Percentiles rank a stretch among this genome's conserved stretches.
phyloP scores from a whole-genome alignment of 768 basidiomycete species.

The Suillus bovinus region DNA sequence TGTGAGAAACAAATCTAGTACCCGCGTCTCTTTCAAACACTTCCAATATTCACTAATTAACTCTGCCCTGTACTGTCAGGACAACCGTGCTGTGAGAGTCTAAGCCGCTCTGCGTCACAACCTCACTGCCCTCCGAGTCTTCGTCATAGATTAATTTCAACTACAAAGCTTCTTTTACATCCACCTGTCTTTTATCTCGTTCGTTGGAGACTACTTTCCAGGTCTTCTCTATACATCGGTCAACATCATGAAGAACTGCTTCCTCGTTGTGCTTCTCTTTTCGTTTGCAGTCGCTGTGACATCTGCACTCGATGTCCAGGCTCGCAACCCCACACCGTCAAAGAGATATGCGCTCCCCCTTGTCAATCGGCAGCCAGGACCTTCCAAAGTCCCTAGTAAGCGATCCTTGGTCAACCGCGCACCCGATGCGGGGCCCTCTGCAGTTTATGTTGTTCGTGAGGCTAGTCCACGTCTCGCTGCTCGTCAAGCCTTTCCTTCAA shows the following conservation, averaged over 20 bases:
- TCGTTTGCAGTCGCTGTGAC: neutral
- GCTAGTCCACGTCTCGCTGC: neutral
- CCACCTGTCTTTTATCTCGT: neutral
- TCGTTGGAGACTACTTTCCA: neutral
- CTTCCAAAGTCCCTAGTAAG: neutral
- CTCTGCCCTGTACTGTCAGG: neutral
- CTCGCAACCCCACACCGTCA: slow-evolving; percentile 8
- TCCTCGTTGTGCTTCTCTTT: slow-evolving; percentile 8
- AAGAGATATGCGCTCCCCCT: slow-evolving; percentile 9
- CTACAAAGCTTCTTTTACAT: neutral
- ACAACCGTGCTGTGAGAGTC: neutral
- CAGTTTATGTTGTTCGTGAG: neutral
- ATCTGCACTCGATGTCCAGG: neutral
- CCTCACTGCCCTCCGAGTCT: neutral
- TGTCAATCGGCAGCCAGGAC: neutral
- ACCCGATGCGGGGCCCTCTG: neutral
- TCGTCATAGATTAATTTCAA: slow-evolving; percentile 6
- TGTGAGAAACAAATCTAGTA: neutral
- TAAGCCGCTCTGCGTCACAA: neutral
- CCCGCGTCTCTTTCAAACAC: neutral
- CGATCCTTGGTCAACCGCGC: neutral
- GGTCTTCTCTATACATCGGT: neutral
- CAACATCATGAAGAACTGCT: slow-evolving; percentile 1
- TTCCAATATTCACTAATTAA: neutral
- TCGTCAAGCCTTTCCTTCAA: slow-evolving; percentile 11